Evolutionary conservation across 1,284 basidiomycete genomes (phyloP).

Genomic region (Ganoderma leucocontextum): DNA sequence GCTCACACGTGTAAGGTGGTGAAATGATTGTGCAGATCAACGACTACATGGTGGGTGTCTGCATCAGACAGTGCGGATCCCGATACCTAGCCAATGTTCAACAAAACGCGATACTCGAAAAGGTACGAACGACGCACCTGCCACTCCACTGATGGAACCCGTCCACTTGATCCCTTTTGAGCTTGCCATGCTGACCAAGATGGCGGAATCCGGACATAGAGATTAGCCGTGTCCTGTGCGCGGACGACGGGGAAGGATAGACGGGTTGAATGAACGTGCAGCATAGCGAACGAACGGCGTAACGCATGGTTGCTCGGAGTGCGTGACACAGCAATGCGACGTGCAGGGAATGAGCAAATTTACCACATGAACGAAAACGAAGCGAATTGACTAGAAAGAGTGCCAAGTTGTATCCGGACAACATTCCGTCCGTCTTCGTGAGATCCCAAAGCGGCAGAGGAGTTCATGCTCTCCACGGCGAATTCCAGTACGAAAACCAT

Average conservation of each 20-base stretch:
- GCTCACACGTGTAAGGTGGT: not conserved
- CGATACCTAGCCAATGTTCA: not conserved
- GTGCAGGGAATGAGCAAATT: not conserved
- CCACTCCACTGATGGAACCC: not conserved
- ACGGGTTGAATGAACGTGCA: not conserved
- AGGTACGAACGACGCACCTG: not conserved
- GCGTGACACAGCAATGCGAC: conserved; percentile 12
- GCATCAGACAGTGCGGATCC: not conserved
- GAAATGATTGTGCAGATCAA: not conserved
- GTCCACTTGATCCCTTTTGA: not conserved
- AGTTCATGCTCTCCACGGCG: not conserved
- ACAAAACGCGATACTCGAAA: not conserved
- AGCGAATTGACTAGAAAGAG: conserved; percentile 1
- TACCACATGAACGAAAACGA: conserved; percentile 1
- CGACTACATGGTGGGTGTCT: not conserved
- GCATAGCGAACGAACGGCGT: not conserved
- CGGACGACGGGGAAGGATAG: not conserved
- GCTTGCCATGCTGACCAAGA: not conserved
- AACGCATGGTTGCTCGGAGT: not conserved
- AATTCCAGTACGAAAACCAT: not conserved
- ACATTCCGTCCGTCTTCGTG: conserved; percentile 1
- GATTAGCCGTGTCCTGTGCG: not conserved
- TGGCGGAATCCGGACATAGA: not conserved
- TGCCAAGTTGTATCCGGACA: conserved; percentile 9
- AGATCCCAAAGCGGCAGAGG: not conserved